Base-by-base conservation (phyloP, 2,329 filamentous ascomycete species). In the Xylariaceae sp. region DNA sequence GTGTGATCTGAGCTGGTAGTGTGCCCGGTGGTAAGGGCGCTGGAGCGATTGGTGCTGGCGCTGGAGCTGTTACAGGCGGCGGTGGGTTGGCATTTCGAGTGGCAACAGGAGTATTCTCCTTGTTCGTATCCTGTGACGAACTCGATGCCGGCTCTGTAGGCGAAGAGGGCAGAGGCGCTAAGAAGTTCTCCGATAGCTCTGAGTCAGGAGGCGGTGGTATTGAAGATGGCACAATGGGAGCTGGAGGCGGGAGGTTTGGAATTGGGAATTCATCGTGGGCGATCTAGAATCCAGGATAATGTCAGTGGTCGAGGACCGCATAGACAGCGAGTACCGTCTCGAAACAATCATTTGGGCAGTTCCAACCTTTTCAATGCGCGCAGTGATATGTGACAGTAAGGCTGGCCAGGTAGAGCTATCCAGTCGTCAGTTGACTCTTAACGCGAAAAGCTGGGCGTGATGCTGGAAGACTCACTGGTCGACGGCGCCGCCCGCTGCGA, bases 181-280 rank as follows among this genome's bases (percentile, higher is more conserved):
- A 67, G 51, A 72, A 70, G 57, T 70, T 72, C 51, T 66, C 50
- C 68, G 71, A 54, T 65, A 69, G 58, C 17, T 65, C 64, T 14
- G 63, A 58, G 3, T 62, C 59, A 17, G 65, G 62, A 51, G 70
- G 68, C 39, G 72, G 61, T 19, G 69, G 69, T 43, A 63, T 47
- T 11, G 62, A 64, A 10, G 62, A 62, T 9, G 58, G 56, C 18
- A 62, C 52, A n/a, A 53, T 58, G 27, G 62, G 49, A 2, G 59
- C 45, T 11, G 71, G 70, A 14, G 72, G 70, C 32, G 78, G 76
- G 45, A 82, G 69, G 46, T 73, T 75, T 11, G 87, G 87, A 59
- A 86, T 85, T 39, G 87, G 83, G 61, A 95, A 96, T 45, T 86
- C 84, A 64, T 83, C 77, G 67, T 81, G 80, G 38, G 87, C 81